Base-by-base conservation (phyloP, 164 flowering plant species). In the Berberis thunbergii region DNA sequence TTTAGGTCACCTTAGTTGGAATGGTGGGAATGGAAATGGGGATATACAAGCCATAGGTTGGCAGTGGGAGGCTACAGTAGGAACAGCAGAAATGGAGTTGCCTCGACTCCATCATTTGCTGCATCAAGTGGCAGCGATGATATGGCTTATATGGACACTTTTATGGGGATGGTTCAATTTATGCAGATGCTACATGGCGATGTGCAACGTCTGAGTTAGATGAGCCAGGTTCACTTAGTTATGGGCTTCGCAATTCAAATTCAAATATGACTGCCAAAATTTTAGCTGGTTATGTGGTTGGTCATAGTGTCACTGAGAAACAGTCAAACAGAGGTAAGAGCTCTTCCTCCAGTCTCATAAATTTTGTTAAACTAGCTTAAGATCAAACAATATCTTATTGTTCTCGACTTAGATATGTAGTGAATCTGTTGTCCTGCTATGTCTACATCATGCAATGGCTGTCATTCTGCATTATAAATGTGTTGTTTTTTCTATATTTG, bases 101-200 rank as follows among this genome's bases (percentile, higher is more conserved):
- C 73, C 2, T 73, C 71, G 38, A 46, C 77, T 38, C 76, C 88
- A 59, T 82, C 87, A n/a, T 80, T 61, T 70, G 70, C 75, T 72
- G 64, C 77, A 53, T 69, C 85, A 64, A 82, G 68, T 72, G 80
- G 74, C 63, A 71, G 74, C 62, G 66, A 68, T 76, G 89, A 86
- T 70, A 86, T 80, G 43, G 66, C 75, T 26, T 26, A 26, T 84
- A 84, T 66, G 68, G 73, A 38, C 84, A 86, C 59, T 72, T 82
- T 2, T 80, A 81, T 69, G 74, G 82, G 56, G 67, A 79, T 61
- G 73, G 26, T 26, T 26, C 86, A 9, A 77, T 77, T 64, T 84
- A 85, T 76, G 89, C 80, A 48, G 91, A 89, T 59, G 67, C 82
- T 2, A 84, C 84, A 62, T 85, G 94, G 96, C 79, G 79, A 45